Base-by-base conservation (phyloP, 1,284 basidiomycete species). In the Ganoderma leucocontextum region DNA sequence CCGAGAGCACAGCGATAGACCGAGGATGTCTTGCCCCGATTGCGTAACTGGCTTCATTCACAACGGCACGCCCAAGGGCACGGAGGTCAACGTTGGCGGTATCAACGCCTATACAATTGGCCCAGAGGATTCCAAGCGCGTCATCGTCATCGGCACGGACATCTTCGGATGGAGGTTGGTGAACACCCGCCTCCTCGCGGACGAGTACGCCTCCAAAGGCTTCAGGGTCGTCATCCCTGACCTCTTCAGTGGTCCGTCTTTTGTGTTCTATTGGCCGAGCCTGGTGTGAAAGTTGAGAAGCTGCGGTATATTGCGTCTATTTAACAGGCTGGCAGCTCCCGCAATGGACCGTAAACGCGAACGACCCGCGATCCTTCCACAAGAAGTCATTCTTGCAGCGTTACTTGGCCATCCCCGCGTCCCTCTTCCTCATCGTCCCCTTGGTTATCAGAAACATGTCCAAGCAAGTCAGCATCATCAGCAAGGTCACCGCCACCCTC, bases 161-260 rank as follows among this genome's bases (percentile, higher is more conserved):
- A 63, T 75, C 63, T 76, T 75, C 49, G 75, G 75, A 29, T 76
- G 75, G 75, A 63, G 60, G 49, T 71, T 74, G 59, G 57, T 69
- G 44, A 76, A 76, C 72, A 71, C 71, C 19, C 67, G 75, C 19
- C 68, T 75, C 25, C 72, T 76, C 67, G 75, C 73, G 63, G 75
- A 76, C 70, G 72, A 75, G 67, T 76, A 74, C 60, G 75, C 72
- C 33, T 62, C 68, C 47, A 61, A 62, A n/a, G 72, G 71, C 2
- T 75, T 76, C 70, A 66, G 70, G 29, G 75, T 76, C 41, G 53
- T 73, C 60, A 52, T 76, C 29, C 73, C 74, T 35, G 74, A 76
- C 62, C 64, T 76, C 39, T 76, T 75, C 66, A 65, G 59, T 47
- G 73, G 75, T 75, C 33, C 39, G 75, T 64, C 36, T 41, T 25